Base-by-base conservation (phyloP, 176 grass and related monocot species). In the bread wheat (Triticum aestivum) region DNA sequence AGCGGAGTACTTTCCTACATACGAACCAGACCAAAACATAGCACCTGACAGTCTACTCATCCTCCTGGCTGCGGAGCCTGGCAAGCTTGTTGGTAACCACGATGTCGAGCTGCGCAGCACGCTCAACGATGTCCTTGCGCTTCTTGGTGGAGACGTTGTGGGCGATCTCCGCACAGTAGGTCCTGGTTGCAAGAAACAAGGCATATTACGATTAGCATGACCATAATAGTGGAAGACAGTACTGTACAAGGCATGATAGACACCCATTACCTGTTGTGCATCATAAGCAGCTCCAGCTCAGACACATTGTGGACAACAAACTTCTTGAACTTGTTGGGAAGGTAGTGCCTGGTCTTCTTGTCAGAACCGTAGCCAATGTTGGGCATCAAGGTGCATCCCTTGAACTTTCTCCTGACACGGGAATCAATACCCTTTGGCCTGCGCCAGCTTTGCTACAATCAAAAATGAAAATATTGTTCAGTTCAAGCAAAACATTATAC, bases 381-480 rank as follows among this genome's bases (percentile, higher is more conserved):
- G 54, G 92, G 90, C 90, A 92, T 92, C 80, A 97, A 83, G 14
- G 90, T 92, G 61, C 42, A 66, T 78, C 92, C 92, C 59, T 84
- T 94, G 90, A 97, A 97, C 92, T 94, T 94, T 38, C 90, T 92
- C 76, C 88, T 88, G 32, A 94, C 90, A 77, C 92, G 82, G n/a
- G 92, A 97, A 23, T 97, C 94, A 23, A 97, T 90, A 89, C 94
- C 86, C 92, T 97, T 94, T 2, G 88, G 94, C 88, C 92, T 92
- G 67, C 90, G 88, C 92, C 94, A 97, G 59, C 87, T 97, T 52
- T 90, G 65, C 90, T 92, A 79, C 24, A 66, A 65, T 6, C 9
- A 30, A 86, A 3, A 63, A 3, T 42, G 0, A 3, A 21, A 71
- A 49, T 21, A 20, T 47, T 27, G 35, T 8, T 85, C 27, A 7